Percentiles rank a stretch among this genome's conserved stretches.
Conservation (phyloP, 306 rosid species). For the Vigna radiata region DNA sequence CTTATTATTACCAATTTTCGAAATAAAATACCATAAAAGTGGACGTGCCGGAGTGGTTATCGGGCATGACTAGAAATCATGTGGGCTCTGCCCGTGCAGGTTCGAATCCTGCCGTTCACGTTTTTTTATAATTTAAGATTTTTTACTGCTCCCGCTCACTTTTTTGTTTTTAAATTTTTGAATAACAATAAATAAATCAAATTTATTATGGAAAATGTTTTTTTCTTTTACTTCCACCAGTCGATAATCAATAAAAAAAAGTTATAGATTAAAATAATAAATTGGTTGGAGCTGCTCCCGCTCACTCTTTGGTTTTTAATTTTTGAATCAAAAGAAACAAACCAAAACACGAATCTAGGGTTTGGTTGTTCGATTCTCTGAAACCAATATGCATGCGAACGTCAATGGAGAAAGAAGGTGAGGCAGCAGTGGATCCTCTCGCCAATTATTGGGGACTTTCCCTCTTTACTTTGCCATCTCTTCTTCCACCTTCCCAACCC, state of each 20-base stretch:
- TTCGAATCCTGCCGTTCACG: conserved; percentile 78
- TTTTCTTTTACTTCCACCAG: too few species aligned
- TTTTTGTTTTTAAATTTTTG: too few species aligned
- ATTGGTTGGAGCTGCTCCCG: conserved; percentile 17
- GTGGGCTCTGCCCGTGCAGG: conserved; percentile 83
- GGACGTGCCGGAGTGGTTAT: conserved; percentile 81
- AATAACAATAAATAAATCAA: too few species aligned
- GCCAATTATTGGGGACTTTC: conserved; percentile 58
- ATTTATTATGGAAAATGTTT: too few species aligned
- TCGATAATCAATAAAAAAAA: too few species aligned
- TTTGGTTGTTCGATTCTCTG: neutral
- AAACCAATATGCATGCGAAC: neutral
- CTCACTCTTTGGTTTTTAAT: neutral
- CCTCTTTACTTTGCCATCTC: conserved; percentile 53
- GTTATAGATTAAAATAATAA: too few species aligned
- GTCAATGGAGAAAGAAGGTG: conserved; percentile 51
- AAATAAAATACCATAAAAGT: neutral
- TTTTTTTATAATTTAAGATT: too few species aligned
- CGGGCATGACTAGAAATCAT: conserved; percentile 81
- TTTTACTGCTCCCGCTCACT: too few species aligned
- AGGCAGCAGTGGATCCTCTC: conserved; percentile 58
- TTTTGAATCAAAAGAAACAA: neutral
- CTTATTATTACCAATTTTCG: too few species aligned
- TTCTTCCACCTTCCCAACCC: conserved; percentile 43
- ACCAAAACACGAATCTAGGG: neutral